A percentile compares a stretch with the other conserved stretches of the same genome.
These are phyloP conservation scores for Lactarius evosmus DNA, from an alignment of 768 basidiomycete species.

Conservation along the genomic window DNA sequence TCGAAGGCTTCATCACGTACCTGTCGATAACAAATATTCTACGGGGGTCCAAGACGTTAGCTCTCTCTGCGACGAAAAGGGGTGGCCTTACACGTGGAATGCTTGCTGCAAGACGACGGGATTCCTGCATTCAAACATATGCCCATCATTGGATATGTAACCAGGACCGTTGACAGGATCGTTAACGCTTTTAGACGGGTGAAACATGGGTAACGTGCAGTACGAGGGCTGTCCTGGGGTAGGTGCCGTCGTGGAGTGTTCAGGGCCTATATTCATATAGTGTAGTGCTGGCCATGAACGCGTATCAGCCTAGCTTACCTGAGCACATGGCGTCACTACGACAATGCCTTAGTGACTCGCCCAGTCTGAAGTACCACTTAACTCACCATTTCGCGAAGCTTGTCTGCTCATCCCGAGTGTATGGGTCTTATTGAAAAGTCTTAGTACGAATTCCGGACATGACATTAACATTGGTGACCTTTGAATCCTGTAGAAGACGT, in stretches of 20 bases:
- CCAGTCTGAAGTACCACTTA: neutral
- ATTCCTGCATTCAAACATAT: constrained; percentile 51
- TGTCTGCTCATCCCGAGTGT: constrained; percentile 50
- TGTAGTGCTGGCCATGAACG: neutral
- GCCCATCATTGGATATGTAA: constrained; percentile 55
- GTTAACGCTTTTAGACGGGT: constrained; percentile 37
- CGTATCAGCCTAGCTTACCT: constrained; percentile 35
- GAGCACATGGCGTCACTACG: constrained; percentile 49
- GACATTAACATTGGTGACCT: too few species aligned
- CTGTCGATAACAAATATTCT: constrained; percentile 55
- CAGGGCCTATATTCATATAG: constrained; percentile 39
- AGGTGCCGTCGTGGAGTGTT: constrained; percentile 39
- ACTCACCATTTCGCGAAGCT: constrained; percentile 53
- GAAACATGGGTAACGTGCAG: constrained; percentile 53
- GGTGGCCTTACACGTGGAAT: constrained; percentile 52
- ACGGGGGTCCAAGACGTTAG: neutral
- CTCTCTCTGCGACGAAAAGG: neutral
- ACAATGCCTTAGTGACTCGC: neutral
- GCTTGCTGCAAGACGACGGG: constrained; percentile 50
- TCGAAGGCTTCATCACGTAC: constrained; percentile 27
- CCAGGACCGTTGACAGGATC: constrained; percentile 36
- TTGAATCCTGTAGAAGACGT: neutral
- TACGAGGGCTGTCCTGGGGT: constrained; percentile 47
- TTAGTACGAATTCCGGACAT: too few species aligned
- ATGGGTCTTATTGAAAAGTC: constrained; percentile 44